Evolutionary conservation across 108 stramenopile genomes (phyloP).

Genomic region (Nannochloropsis gaditana): DNA sequence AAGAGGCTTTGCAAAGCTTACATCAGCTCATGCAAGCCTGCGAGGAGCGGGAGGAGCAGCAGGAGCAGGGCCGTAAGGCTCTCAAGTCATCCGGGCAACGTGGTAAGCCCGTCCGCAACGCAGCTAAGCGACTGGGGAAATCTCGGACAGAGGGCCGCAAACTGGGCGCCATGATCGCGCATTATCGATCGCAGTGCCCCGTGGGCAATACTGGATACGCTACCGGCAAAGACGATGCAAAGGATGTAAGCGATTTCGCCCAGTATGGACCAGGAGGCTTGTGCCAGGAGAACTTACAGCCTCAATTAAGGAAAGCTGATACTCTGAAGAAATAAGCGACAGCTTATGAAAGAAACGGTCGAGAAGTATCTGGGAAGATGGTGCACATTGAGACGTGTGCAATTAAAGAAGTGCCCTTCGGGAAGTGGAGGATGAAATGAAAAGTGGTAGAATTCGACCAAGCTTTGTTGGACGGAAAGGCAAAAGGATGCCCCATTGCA

Average conservation of each 20-base stretch:
- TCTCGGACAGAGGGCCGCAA: not conserved
- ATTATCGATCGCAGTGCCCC: not conserved
- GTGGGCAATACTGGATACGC: no score
- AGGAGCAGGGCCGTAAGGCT: constrained; percentile 15
- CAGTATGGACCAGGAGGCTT: no score
- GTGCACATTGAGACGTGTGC: not conserved
- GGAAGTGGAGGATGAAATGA: not conserved
- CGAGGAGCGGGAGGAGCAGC: constrained; percentile 19
- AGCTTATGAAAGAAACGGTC: no score
- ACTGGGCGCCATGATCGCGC: not conserved
- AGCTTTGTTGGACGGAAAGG: not conserved
- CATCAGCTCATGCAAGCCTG: not conserved
- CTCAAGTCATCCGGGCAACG: not conserved
- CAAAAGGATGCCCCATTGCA: not conserved
- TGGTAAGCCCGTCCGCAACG: constrained; percentile 7
- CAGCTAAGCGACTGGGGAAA: not conserved
- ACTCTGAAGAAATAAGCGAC: no score
- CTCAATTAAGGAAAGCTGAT: no score
- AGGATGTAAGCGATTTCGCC: no score
- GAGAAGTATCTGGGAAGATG: not conserved
- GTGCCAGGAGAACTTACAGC: no score
- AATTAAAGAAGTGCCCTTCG: not conserved
- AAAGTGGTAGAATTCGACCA: not conserved
- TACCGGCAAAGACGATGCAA: no score
- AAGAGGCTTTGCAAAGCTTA: constrained; percentile 11